Conservation (phyloP, 1,139 yeast genomes). For the Debaryomyces psychrophilus region DNA sequence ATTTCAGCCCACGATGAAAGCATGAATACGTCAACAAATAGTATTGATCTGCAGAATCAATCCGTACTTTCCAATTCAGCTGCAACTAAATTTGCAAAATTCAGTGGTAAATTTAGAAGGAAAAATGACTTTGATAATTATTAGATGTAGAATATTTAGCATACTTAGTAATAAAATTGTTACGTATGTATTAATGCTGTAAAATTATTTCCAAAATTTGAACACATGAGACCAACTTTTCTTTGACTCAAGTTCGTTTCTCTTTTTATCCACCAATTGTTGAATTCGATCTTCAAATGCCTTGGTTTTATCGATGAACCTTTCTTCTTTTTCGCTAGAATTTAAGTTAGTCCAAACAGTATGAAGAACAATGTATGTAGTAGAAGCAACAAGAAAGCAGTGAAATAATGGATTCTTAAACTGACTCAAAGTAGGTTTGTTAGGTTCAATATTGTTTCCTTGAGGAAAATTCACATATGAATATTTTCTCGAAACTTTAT, state of each 20-base stretch:
- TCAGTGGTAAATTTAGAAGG: slow-evolving; percentile 39
- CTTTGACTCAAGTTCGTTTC: slow-evolving; percentile 20
- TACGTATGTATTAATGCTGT: slow-evolving; percentile 2
- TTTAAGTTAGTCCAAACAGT: slow-evolving; percentile 38
- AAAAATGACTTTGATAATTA: slow-evolving; percentile 13
- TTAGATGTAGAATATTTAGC: slow-evolving; percentile 1
- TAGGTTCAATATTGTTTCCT: neutral
- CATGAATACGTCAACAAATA: slow-evolving; percentile 23
- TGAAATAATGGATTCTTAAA: slow-evolving; percentile 44
- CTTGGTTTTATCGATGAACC: slow-evolving; percentile 27
- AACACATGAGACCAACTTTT: slow-evolving; percentile 26
- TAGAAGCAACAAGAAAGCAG: slow-evolving; percentile 44
- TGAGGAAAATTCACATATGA: slow-evolving; percentile 15
- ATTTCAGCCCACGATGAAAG: slow-evolving; percentile 21
- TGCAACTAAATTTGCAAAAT: slow-evolving; percentile 47
- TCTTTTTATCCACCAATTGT: slow-evolving; percentile 33
- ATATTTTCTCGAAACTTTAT: slow-evolving; percentile 4
- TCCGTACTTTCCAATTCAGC: slow-evolving; percentile 32
- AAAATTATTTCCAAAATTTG: slow-evolving; percentile 23
- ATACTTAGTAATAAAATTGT: neutral
- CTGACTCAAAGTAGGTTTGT: slow-evolving; percentile 40
- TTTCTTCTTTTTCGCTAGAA: slow-evolving; percentile 31
- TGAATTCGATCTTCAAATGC: slow-evolving; percentile 37
- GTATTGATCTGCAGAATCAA: slow-evolving; percentile 26
- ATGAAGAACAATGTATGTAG: slow-evolving; percentile 43